Conservation (phyloP, 805 yeast genomes). For the Metschnikowia rubicola region DNA sequence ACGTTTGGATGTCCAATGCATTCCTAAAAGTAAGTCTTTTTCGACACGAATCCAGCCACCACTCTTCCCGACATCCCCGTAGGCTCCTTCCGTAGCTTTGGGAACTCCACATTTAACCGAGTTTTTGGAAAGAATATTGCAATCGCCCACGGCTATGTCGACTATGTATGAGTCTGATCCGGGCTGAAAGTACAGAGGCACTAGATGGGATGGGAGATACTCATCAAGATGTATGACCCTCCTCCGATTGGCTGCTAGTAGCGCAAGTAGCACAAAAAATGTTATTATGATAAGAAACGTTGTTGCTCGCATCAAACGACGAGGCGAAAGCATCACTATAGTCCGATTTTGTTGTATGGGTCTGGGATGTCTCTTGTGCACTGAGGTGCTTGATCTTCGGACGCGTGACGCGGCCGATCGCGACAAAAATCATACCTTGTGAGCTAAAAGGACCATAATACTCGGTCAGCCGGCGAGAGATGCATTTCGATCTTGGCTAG, state of each 20-base stretch:
- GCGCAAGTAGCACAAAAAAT: slow-evolving; percentile 19
- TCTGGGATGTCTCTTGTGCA: no score
- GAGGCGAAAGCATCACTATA: slow-evolving; percentile 26
- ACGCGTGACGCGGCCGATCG: neutral
- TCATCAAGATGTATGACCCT: slow-evolving; percentile 30
- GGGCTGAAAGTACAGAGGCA: slow-evolving; percentile 43
- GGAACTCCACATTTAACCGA: slow-evolving; percentile 14
- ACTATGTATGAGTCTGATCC: slow-evolving; percentile 35
- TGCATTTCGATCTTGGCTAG: neutral
- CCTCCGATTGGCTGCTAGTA: slow-evolving; percentile 38
- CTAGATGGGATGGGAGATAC: slow-evolving; percentile 10
- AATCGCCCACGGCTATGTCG: slow-evolving; percentile 39
- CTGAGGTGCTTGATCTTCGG: neutral
- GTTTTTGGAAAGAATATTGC: slow-evolving; percentile 20
- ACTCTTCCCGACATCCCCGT: slow-evolving; percentile 14
- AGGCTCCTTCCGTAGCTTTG: slow-evolving; percentile 8
- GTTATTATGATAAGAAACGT: slow-evolving; percentile 20
- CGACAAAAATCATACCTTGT: neutral
- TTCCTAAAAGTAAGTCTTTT: slow-evolving; percentile 46
- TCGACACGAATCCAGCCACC: slow-evolving; percentile 42
- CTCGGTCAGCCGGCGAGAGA: neutral
- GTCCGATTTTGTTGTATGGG: neutral
- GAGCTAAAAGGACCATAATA: neutral
- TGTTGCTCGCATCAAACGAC: slow-evolving; percentile 29
- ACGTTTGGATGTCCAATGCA: slow-evolving; percentile 41